phyloP scores from a whole-genome alignment of 495 filamentous ascomycete genomes.

The Aspergillus ellipticus region DNA sequence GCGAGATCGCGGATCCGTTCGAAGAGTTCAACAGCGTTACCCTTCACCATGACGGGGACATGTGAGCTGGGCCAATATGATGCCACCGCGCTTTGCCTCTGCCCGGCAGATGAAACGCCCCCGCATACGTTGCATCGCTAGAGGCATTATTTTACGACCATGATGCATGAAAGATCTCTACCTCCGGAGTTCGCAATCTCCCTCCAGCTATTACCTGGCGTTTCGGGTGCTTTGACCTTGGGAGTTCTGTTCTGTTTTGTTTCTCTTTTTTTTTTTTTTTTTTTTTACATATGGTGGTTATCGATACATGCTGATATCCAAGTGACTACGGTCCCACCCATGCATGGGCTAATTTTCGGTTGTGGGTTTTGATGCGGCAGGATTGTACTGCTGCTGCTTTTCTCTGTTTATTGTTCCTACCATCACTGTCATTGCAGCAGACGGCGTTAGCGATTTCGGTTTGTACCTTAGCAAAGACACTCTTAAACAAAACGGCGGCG shows the following conservation, averaged over 20 bases:
- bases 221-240: slow-evolving; percentile 21
- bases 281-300: slow-evolving; percentile 13
- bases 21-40: slow-evolving; percentile 99
- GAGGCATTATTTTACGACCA: slow-evolving; percentile 28
- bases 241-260: slow-evolving; percentile 15
- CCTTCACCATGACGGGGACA: slow-evolving; percentile 90
- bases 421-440: slow-evolving; percentile 17
- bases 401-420: neutral
- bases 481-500: slow-evolving; percentile 3
- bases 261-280: slow-evolving; percentile 19
- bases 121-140: slow-evolving; percentile 27
- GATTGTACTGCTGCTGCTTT: slow-evolving; percentile 13
- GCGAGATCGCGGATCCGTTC: slow-evolving; percentile 86
- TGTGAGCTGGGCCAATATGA: slow-evolving; percentile 7
- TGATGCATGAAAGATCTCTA: slow-evolving; percentile 40
- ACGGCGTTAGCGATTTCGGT: slow-evolving; percentile 25
- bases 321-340: neutral
- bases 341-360: slow-evolving; percentile 16
- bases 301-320: slow-evolving; percentile 8
- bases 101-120: slow-evolving; percentile 22
- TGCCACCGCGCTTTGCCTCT: neutral
- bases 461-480: slow-evolving; percentile 5
- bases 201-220: slow-evolving; percentile 25
- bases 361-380: slow-evolving; percentile 7
- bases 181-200: slow-evolving; percentile 21